Conservation (phyloP, 108 stramenopile species). For the Aureococcus anophagefferens region DNA sequence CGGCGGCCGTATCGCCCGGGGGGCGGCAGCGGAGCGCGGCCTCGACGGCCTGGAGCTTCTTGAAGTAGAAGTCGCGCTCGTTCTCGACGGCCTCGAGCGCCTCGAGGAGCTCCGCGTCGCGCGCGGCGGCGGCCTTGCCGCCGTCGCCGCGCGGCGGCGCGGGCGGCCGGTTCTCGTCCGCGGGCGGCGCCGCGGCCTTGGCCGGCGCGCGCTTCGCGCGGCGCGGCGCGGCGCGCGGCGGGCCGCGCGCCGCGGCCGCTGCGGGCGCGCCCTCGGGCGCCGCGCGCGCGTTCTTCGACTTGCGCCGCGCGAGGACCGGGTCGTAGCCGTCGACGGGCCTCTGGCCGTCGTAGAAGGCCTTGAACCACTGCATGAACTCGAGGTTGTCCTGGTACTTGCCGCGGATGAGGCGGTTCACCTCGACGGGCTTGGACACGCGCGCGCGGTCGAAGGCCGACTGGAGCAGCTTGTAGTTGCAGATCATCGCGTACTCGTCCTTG, state of each 20-base stretch:
- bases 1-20: no score
- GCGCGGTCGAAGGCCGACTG: constrained; percentile 79
- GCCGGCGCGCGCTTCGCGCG: constrained; percentile 64
- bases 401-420: constrained; percentile 72
- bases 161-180: no score
- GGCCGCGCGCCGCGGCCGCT: not conserved
- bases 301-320: not conserved
- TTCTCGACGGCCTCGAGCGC: constrained; percentile 24
- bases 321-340: constrained; percentile 63
- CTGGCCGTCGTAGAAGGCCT: constrained; percentile 78
- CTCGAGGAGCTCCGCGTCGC: constrained; percentile 8
- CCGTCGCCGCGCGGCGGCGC: constrained; percentile 2
- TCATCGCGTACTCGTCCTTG: constrained; percentile 67
- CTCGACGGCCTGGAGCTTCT: constrained; percentile 86
- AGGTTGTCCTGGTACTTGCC: constrained; percentile 96
- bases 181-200: constrained; percentile 19
- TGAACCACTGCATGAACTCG: constrained; percentile 97
- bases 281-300: not conserved
- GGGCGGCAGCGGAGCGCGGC: constrained; percentile 61
- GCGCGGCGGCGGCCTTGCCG: not conserved
- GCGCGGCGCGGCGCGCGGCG: constrained; percentile 46
- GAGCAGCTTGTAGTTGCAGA: constrained; percentile 93
- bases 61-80: constrained; percentile 89
- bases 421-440: constrained; percentile 65
- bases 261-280: not conserved